Evolutionary conservation across 331 rosid genomes (phyloP).

Genomic region (Ulmus americana): DNA sequence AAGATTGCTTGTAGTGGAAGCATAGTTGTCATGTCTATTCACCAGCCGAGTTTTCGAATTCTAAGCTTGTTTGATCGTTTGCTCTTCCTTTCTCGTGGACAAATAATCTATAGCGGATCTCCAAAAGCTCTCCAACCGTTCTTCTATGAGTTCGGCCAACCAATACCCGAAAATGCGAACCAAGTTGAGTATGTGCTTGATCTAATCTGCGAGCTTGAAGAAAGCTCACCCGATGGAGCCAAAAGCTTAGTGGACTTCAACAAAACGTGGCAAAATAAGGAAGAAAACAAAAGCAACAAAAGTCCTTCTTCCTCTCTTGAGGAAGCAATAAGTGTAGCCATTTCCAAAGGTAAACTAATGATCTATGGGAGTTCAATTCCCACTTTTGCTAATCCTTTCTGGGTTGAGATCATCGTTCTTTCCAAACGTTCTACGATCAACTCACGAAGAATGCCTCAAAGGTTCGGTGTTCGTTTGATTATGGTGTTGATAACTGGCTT

Average conservation of each 20-base stretch:
- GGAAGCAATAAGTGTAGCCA: constrained; percentile 66
- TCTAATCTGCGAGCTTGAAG: constrained; percentile 60
- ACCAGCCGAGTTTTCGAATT: constrained; percentile 78
- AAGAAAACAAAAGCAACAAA: neutral
- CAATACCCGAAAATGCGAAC: constrained; percentile 66
- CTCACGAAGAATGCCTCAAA: constrained; percentile 64
- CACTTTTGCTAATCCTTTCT: constrained; percentile 59
- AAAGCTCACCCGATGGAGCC: constrained; percentile 43
- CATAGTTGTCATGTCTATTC: constrained; percentile 66
- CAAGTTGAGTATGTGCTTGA: constrained; percentile 68
- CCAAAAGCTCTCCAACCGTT: constrained; percentile 39
- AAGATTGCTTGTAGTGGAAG: constrained; percentile 78
- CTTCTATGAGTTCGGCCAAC: constrained; percentile 59
- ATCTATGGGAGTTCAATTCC: constrained; percentile 31
- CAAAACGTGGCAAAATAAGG: constrained; percentile 50
- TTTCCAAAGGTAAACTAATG: constrained; percentile 56
- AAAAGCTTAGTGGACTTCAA: constrained; percentile 56
- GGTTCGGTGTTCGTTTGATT: constrained; percentile 62
- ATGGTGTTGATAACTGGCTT: constrained; percentile 58
- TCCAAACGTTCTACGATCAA: constrained; percentile 53
- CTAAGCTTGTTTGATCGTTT: constrained; percentile 50
- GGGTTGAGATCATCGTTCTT: constrained; percentile 63
- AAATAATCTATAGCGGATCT: constrained; percentile 60
- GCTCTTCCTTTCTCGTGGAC: constrained; percentile 71
- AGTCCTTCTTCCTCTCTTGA: constrained; percentile 35